Conservation (phyloP, 129 eudicot genomes). For the Artemisia tridentata region DNA sequence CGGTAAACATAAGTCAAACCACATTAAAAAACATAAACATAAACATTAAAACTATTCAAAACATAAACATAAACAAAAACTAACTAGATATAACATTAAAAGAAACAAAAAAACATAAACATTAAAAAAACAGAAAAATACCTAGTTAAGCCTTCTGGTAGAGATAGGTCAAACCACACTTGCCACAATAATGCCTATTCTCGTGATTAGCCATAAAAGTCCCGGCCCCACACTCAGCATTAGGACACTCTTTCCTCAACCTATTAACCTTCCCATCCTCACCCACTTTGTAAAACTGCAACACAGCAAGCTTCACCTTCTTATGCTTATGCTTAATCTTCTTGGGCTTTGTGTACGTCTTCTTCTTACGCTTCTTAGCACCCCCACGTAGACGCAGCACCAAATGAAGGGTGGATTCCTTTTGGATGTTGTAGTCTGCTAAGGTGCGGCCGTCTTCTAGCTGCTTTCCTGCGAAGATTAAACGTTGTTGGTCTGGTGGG, state of each 20-base stretch:
- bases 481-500: slow-evolving; percentile 77
- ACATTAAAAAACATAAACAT: no score
- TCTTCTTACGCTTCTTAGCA: slow-evolving; percentile 53
- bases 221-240: slow-evolving; percentile 48
- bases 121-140: not conserved
- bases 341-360: slow-evolving; percentile 53
- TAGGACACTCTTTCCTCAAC: slow-evolving; percentile 49
- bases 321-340: slow-evolving; percentile 52
- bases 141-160: slow-evolving; percentile 41
- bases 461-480: slow-evolving; percentile 76
- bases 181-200: slow-evolving; percentile 49
- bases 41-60: not conserved
- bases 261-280: slow-evolving; percentile 46
- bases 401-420: slow-evolving; percentile 57
- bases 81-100: not conserved
- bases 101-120: not conserved
- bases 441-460: slow-evolving; percentile 59
- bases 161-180: slow-evolving; percentile 45
- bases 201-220: slow-evolving; percentile 55
- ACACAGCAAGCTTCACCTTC: slow-evolving; percentile 45
- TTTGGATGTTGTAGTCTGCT: slow-evolving; percentile 66
- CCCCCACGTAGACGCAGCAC: slow-evolving; percentile 62
- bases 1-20: no score
- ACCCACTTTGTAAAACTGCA: slow-evolving; percentile 50
- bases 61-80: not conserved